Evolutionary conservation across 2,329 filamentous ascomycete species (phyloP).

Genomic region (Penicillium psychrosexuale): DNA sequence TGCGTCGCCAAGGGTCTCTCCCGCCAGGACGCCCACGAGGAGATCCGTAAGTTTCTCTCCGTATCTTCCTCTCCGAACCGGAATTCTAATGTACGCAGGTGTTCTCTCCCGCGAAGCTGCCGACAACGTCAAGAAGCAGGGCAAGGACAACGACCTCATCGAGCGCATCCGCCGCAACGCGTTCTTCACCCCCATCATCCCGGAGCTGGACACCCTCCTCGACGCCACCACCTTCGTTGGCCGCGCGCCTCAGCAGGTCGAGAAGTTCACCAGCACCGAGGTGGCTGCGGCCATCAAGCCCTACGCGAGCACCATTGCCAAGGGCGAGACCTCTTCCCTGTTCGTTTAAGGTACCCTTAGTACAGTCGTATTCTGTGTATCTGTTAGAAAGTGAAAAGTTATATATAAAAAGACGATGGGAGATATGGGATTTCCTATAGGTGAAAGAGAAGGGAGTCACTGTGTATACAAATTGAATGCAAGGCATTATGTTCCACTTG

Average conservation of each 20-base stretch:
- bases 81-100: slow-evolving; percentile 20
- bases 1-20: slow-evolving; percentile 67
- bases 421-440: neutral
- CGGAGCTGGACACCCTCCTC: slow-evolving; percentile 65
- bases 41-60: slow-evolving; percentile 59
- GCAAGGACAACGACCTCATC: slow-evolving; percentile 76
- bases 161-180: slow-evolving; percentile 68
- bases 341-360: slow-evolving; percentile 32
- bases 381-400: slow-evolving; percentile 1
- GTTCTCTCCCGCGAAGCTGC: slow-evolving; percentile 76
- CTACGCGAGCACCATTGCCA: slow-evolving; percentile 42
- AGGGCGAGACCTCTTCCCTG: slow-evolving; percentile 40
- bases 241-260: slow-evolving; percentile 53
- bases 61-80: neutral
- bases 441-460: neutral
- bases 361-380: neutral
- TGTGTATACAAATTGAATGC: neutral
- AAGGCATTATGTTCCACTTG: neutral
- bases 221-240: slow-evolving; percentile 61
- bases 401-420: slow-evolving; percentile 3
- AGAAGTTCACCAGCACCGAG: slow-evolving; percentile 51
- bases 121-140: slow-evolving; percentile 67
- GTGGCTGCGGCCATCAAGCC: slow-evolving; percentile 48
- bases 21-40: slow-evolving; percentile 79
- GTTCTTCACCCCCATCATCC: slow-evolving; percentile 71